Evolutionary conservation across 1,284 basidiomycete species (phyloP), one percentile per base, ranked within the genome.

Genomic region (Termitomyces sp.): DNA sequence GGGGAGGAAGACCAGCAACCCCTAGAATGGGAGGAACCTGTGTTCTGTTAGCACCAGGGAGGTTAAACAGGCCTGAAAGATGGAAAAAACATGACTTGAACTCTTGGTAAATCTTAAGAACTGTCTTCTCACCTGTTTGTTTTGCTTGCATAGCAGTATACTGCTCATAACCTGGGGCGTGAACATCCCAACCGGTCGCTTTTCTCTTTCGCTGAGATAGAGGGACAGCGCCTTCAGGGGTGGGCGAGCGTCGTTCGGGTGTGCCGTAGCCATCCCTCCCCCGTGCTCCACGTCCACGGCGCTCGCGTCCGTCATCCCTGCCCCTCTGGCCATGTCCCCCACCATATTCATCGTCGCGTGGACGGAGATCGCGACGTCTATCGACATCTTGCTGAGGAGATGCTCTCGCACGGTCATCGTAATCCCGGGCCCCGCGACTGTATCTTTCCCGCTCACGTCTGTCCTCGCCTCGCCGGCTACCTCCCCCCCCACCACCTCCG

Each of bases 91-190:
- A 26, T 19, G 8, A 8, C 10, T 28, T 9, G 4, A 9, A 28
- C 5, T 4, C 24, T 28, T 13, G 5, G 7, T 17, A 2, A 48
- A 33, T 28, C 30, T 41, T 34, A 13, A 10, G 4, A 28, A 34
- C 39, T 42, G 54, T 51, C 7, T 41, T 56, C 81, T 61, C 64
- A 92, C 93, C 94, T 52, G 95, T 98, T 72, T 94, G 91, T 72
- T 99, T 99, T 24, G 96, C 96, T 68, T 98, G 93, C 77, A 94
- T 82, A 13, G 95, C 94, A 2, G 88, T 88, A 64, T 98, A 93
- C 63, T 92, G 90, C 66, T 98, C 95, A 63, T 97, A 99, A 19
- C 95, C 95, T 12, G 91, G 90, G 10, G 96, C 92, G 68, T 92
- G 88, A 26, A 97, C 88, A 71, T 99, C 94, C 96, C 97, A 99